Percentiles rank a stretch among this genome's conserved stretches.
phyloP scores from a whole-genome alignment of 331 rosid genomes.

The Quercus tomentella region DNA sequence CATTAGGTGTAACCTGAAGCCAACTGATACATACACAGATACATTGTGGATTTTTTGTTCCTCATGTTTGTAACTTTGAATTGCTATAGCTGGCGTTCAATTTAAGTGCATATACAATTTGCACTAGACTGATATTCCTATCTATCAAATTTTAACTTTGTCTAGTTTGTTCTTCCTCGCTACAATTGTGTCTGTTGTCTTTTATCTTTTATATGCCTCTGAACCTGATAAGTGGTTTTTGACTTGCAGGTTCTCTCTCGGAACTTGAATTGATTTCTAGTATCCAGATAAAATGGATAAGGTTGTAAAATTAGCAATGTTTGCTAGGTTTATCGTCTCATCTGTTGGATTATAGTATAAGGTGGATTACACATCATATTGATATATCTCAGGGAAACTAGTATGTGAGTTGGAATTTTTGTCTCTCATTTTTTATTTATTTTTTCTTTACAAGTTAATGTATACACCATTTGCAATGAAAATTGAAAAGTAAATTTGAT shows the following conservation, averaged over 20 bases:
- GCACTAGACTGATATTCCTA: background rate
- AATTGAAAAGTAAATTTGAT: background rate
- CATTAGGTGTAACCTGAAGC: too few species aligned
- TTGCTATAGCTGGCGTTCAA: background rate
- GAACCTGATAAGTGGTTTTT: background rate
- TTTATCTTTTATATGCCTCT: background rate
- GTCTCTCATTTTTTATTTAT: background rate
- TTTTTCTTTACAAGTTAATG: background rate
- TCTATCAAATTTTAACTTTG: background rate
- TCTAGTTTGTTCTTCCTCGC: background rate
- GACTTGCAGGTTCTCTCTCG: conserved; percentile 24
- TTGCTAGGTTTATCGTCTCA: background rate
- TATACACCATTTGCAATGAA: background rate
- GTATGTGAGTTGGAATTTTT: background rate
- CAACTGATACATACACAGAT: background rate
- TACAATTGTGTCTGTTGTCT: background rate
- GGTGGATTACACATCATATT: background rate
- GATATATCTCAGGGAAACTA: background rate
- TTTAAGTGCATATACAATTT: too few species aligned
- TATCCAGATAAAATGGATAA: background rate
- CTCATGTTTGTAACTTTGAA: background rate
- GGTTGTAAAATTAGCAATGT: background rate
- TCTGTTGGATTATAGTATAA: background rate
- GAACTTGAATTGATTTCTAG: conserved; percentile 1
- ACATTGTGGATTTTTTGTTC: background rate